Evolutionary conservation across 352 stramenopile genomes (phyloP), one percentile per base, ranked within the genome.

Genomic region (Pythium scleroteichum): DNA sequence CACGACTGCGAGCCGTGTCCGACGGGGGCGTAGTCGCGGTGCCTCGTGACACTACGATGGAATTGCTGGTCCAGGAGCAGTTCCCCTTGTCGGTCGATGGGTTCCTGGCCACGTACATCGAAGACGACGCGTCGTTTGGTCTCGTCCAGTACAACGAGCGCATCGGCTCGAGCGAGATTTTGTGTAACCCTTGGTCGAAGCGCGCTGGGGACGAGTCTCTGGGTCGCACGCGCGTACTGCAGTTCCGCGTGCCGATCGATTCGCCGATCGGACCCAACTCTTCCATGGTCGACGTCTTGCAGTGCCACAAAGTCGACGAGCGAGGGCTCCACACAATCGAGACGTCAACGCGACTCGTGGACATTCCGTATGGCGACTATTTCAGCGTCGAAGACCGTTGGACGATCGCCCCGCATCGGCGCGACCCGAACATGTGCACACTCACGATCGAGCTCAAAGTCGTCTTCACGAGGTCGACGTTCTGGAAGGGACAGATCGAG

Each of bases 351-450:
- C 73, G 79, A 27, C 66, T 95, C 2, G 80, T 85, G 39, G 86
- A 95, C 63, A 92, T 95, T 54, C 86, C 86, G 5, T 95, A 95
- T 56, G 84, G 86, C 20, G 86, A 95, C 62, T 94, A 90, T 66
- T 95, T 95, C 46, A 92, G 80, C 54, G 86, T 95, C 3, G 84
- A 94, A 60, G 82, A 92, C 26, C 79, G 86, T 5, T 94, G 85
- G 79, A 90, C 79, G 14, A 73, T 95, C 41, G 68, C 84, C n/a
- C 75, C 79, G 7, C 59, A 73, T 40, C 44, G 67, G n/a, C 71
- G 69, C 1, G 59, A 84, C 20, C 20, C 66, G 12, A 67, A 77
- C 24, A 63, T 71, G 4, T 91, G 79, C 68, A 76, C 79, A 63
- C 33, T 95, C 63, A 80, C 69, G 59, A 90, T 95, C 59, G 83